Evolutionary conservation across 2,329 filamentous ascomycete genomes (phyloP).

Genomic region (Diaporthe australafricana): DNA sequence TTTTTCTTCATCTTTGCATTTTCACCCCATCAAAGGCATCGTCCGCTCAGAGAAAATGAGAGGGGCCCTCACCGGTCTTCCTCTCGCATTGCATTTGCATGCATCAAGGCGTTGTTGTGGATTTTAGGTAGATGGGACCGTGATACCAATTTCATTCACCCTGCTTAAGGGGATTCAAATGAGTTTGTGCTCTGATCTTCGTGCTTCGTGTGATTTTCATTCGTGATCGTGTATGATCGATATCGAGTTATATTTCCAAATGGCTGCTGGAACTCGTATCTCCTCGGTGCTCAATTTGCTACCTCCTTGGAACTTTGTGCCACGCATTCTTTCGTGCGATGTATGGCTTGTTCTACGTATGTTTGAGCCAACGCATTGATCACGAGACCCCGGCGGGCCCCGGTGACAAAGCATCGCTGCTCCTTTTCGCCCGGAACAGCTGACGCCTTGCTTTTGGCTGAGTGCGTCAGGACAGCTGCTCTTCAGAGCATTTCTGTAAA

Average conservation of each 20-base stretch:
- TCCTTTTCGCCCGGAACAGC: too few relatives aligned
- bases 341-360: too few relatives aligned
- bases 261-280: too few relatives aligned
- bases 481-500: background rate
- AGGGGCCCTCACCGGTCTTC: background rate
- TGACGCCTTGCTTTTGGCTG: too few relatives aligned
- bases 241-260: too few relatives aligned
- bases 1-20: too few relatives aligned
- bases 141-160: slow-evolving; percentile 12
- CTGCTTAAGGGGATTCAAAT: background rate
- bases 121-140: slow-evolving; percentile 20
- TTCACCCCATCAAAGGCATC: background rate
- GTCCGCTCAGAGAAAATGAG: background rate
- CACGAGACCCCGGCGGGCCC: too few relatives aligned
- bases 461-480: background rate
- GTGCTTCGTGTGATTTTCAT: background rate
- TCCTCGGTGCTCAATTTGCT: too few relatives aligned
- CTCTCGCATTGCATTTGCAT: slow-evolving; percentile 10
- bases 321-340: too few relatives aligned
- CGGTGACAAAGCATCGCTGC: too few relatives aligned
- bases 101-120: slow-evolving; percentile 4
- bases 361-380: too few relatives aligned
- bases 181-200: background rate
- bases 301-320: too few relatives aligned
- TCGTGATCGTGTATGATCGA: background rate